Conservation (phyloP, 2,329 filamentous ascomycete species). For the Neodidymelliopsis sp. region DNA sequence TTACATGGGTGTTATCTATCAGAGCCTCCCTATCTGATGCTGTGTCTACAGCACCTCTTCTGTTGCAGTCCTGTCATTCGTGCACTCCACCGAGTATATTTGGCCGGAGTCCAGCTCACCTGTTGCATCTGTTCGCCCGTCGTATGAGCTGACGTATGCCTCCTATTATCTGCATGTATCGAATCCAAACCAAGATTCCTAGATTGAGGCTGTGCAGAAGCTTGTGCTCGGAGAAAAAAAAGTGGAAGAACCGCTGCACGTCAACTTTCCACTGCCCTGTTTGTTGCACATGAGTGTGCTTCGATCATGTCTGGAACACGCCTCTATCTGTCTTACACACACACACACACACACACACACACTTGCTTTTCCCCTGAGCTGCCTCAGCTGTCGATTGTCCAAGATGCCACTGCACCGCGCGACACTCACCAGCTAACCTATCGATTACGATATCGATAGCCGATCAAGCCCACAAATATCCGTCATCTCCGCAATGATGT, state of each 20-base stretch:
- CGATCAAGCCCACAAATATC: conserved; percentile 14
- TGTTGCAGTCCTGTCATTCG: neutral
- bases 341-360: too few species aligned
- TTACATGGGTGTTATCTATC: conserved; percentile 2
- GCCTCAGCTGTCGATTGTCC: too few species aligned
- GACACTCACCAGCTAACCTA: conserved; percentile 8
- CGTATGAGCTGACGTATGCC: conserved; percentile 13
- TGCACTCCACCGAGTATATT: conserved; percentile 4
- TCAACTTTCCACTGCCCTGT: neutral
- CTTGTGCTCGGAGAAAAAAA: conserved; percentile 12
- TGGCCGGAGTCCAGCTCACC: neutral
- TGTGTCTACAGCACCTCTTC: too few species aligned
- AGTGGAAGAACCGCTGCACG: conserved; percentile 5
- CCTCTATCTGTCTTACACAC: too few species aligned
- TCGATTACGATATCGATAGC: conserved; percentile 18
- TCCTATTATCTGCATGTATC: conserved; percentile 5
- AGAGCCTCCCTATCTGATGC: neutral
- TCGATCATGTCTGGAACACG: too few species aligned
- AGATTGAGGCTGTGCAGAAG: conserved; percentile 18
- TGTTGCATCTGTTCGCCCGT: neutral
- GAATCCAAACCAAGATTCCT: conserved; percentile 10
- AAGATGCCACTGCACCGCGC: neutral
- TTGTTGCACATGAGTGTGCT: neutral
- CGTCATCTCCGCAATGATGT: conserved; percentile 17
- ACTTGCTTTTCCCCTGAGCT: too few species aligned